Evolutionary conservation across 495 filamentous ascomycete genomes (phyloP), one percentile per base, ranked within the genome.

Genomic region (Penicillium salamii): DNA sequence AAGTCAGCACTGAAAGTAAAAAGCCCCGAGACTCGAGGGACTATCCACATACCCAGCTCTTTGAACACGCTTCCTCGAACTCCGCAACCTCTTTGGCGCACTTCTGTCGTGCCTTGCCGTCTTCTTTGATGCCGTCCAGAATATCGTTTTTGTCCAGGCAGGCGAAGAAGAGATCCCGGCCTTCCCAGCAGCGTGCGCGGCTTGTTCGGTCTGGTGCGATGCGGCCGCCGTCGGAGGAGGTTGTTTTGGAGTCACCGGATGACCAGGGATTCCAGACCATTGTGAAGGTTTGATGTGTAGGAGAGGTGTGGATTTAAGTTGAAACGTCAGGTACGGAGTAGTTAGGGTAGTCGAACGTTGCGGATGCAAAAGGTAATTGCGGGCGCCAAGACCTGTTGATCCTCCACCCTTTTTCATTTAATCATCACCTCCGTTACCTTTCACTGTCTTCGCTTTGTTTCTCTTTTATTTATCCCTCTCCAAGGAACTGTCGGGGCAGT

Each of bases 71-170:
- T 50, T 71, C 70, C 68, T 90, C 86, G 64, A 95, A 91, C 48
- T 68, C 77, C 38, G 61, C 71, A 41, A 81, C 70, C 66, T 91
- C 84, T 44, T 63, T 70, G 48, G 74, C 80, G 68, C 93, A 98
- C 39, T 79, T 77, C 57, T 80, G 74, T 44, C 79, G 73, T 20
- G 82, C 84, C 32, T 72, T 73, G 37, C 81, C 82, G 52, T 83
- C 79, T 33, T 90, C 80, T 62, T 86, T 88, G 46, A 96, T 74
- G n/a, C 84, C 77, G 59, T 98, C 92, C 17, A 96, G 54, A 55
- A 98, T 96, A 50, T 81, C 76, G 69, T 89, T 76, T 42, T 75
- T 72, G 59, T 96, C 90, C 7, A 98, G 74, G 56, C 93, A 98
- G 20, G 71, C 67, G 68, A 93, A 97, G 74, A 91, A 98, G 28